A percentile compares a stretch with the other conserved stretches of the same genome.
Evolutionary conservation across 768 basidiomycete species (phyloP).

Genomic region (Russula earlei): DNA sequence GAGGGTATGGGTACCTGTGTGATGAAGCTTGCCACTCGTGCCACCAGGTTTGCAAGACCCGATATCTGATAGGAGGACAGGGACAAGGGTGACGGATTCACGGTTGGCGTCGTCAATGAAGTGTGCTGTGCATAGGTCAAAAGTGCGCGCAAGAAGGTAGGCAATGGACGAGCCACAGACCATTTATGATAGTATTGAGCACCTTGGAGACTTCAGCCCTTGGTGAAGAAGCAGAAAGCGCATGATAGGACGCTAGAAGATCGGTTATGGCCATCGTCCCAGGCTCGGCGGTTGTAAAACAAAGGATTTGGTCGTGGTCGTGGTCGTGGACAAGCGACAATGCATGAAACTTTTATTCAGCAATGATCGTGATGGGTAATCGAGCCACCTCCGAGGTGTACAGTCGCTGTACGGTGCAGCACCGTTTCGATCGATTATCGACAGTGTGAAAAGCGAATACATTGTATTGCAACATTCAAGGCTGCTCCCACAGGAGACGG

Average conservation of each 20-base stretch:
- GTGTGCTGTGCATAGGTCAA: constrained; percentile 38
- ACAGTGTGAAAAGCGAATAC: too few species aligned
- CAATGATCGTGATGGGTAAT: background rate
- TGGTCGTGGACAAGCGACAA: background rate
- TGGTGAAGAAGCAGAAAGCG: constrained; percentile 21
- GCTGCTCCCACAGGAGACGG: too few species aligned
- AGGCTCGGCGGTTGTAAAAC: background rate
- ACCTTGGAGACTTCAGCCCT: constrained; percentile 34
- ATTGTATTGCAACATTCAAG: too few species aligned
- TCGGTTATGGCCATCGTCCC: constrained; percentile 33
- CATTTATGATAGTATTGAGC: constrained; percentile 42
- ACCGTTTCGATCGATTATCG: too few species aligned
- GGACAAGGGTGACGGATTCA: background rate
- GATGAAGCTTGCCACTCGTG: constrained; percentile 9
- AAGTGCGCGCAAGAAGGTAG: constrained; percentile 28
- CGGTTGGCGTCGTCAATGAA: constrained; percentile 1
- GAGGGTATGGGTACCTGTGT: constrained; percentile 5
- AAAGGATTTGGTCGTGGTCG: background rate
- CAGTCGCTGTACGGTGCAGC: too few species aligned
- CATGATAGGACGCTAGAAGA: constrained; percentile 37
- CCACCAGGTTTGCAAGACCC: constrained; percentile 11
- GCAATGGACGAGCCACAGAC: constrained; percentile 26
- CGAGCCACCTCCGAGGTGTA: too few species aligned
- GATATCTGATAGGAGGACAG: constrained; percentile 1
- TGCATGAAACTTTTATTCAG: background rate